These are phyloP conservation scores for Conticribra weissflogii DNA, from an alignment of 108 stramenopile genomes.

Conservation along the genomic window DNA sequence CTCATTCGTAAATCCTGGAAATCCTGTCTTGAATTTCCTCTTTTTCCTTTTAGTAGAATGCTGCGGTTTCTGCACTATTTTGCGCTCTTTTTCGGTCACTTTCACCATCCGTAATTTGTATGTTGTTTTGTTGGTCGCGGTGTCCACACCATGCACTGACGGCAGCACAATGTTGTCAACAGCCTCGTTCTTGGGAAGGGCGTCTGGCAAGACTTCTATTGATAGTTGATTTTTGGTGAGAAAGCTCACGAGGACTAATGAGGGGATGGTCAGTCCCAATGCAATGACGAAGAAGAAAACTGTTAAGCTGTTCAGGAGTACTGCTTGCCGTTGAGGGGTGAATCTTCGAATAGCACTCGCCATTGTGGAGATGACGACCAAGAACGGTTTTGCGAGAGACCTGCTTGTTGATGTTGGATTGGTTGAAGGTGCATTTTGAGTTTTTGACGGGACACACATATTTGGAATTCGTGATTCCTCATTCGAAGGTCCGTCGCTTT, in stretches of 20 bases:
- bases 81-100: background rate
- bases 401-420: too few species aligned
- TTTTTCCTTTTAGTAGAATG: background rate
- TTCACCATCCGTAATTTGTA: background rate
- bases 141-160: too few species aligned
- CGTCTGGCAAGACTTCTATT: background rate
- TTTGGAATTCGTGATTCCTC: too few species aligned
- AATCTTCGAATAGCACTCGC: too few species aligned
- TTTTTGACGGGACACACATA: too few species aligned
- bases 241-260: background rate
- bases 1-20: slow-evolving; percentile 25
- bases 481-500: too few species aligned
- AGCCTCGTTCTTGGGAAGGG: too few species aligned
- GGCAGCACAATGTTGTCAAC: too few species aligned
- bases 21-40: slow-evolving; percentile 20
- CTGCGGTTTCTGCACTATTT: background rate
- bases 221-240: background rate
- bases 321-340: background rate
- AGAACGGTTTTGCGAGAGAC: too few species aligned
- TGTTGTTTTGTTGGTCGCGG: too few species aligned
- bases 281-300: background rate
- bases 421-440: too few species aligned
- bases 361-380: too few species aligned
- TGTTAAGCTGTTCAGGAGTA: background rate
- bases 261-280: background rate